phyloP scores from a whole-genome alignment of 1,139 yeast species.

The Hansenula sp. region DNA sequence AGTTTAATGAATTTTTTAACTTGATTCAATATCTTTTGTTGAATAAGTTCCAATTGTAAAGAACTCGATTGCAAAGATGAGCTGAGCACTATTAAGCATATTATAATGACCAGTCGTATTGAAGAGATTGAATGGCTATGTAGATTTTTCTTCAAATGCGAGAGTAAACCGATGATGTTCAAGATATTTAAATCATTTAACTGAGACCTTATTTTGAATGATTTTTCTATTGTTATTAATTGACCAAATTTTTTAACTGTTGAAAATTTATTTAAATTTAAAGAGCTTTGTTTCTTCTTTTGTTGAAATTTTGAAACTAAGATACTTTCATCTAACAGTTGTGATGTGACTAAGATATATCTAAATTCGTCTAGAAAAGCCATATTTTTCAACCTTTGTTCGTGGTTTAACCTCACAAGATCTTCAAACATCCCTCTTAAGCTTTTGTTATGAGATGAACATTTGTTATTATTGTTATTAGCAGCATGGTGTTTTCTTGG shows the following conservation, averaged over 20 bases:
- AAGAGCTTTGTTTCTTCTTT: slow-evolving; percentile 14
- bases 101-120: background rate
- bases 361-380: slow-evolving; percentile 41
- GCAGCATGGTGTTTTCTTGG: slow-evolving; percentile 2
- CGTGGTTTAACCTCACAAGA: background rate
- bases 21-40: slow-evolving; percentile 12
- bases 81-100: background rate
- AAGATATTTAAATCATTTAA: background rate
- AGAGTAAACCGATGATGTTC: slow-evolving; percentile 18
- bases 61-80: background rate
- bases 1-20: slow-evolving; percentile 13
- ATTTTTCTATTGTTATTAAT: background rate
- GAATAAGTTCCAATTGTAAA: slow-evolving; percentile 5
- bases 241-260: slow-evolving; percentile 2
- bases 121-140: background rate
- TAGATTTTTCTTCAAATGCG: background rate
- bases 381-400: background rate
- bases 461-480: background rate
- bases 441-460: background rate
- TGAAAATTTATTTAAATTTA: slow-evolving; percentile 2
- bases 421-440: background rate
- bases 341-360: slow-evolving; percentile 38
- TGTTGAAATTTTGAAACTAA: slow-evolving; percentile 20
- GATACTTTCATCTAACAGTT: slow-evolving; percentile 33
- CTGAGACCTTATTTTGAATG: background rate